Percentiles rank a stretch among this genome's conserved stretches.
phyloP scores from a whole-genome alignment of 768 basidiomycete species.

The Suillus occidentalis region DNA sequence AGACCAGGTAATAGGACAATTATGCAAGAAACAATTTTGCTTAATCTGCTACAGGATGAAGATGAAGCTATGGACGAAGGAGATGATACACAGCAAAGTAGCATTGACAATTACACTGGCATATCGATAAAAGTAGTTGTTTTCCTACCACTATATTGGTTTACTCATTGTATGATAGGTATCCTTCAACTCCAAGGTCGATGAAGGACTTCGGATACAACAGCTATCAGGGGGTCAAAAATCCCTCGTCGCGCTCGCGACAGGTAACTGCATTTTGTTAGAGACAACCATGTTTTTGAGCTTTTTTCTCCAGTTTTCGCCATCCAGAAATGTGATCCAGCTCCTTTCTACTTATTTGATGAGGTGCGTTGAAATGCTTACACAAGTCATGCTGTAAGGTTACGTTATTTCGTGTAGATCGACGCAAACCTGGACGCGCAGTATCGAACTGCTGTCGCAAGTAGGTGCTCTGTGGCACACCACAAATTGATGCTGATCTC shows the following conservation, averaged over 20 bases:
- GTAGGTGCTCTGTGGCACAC: slow-evolving; percentile 47
- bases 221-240: slow-evolving; percentile 98
- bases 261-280: slow-evolving; percentile 47
- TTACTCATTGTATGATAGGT: slow-evolving; percentile 51
- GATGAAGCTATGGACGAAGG: slow-evolving; percentile 66
- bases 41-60: slow-evolving; percentile 52
- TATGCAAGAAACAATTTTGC: not conserved
- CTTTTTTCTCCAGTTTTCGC: slow-evolving; percentile 70
- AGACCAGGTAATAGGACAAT: slow-evolving; percentile 57
- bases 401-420: slow-evolving; percentile 50
- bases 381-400: not conserved
- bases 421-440: slow-evolving; percentile 98
- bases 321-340: slow-evolving; percentile 98
- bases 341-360: slow-evolving; percentile 99
- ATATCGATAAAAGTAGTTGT: slow-evolving; percentile 83
- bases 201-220: slow-evolving; percentile 95
- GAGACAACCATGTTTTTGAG: slow-evolving; percentile 6
- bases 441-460: slow-evolving; percentile 94
- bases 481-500: slow-evolving; percentile 20
- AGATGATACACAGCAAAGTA: slow-evolving; percentile 70
- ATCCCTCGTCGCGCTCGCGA: slow-evolving; percentile 92
- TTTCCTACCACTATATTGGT: not conserved
- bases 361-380: slow-evolving; percentile 51
- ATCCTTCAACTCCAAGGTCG: slow-evolving; percentile 97
- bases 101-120: slow-evolving; percentile 93